Percentiles rank a stretch among this genome's conserved stretches.
Conservation (phyloP, 192 early-diverging fungal genomes). For the Podila horticola region DNA sequence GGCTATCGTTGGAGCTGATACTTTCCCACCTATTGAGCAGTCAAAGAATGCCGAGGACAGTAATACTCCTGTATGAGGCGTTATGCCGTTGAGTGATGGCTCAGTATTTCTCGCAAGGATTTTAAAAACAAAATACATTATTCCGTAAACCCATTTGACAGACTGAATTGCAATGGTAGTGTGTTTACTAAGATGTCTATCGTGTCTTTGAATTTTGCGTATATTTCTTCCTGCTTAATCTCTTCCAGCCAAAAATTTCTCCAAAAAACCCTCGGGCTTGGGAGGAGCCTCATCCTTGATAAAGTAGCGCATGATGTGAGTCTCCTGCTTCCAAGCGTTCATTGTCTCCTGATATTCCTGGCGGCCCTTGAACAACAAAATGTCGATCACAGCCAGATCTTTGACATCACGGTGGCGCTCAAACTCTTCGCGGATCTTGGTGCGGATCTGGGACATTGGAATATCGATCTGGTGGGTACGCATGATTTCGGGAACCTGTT, state of each 20-base stretch:
- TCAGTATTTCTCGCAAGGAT: no score
- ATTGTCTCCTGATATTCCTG: slow-evolving; percentile 90
- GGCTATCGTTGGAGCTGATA: slow-evolving; percentile 20
- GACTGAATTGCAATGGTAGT: not conserved
- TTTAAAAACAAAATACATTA: no score
- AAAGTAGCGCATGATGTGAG: slow-evolving; percentile 91
- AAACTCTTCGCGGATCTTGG: slow-evolving; percentile 91
- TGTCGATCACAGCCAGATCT: slow-evolving; percentile 80
- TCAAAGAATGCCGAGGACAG: not conserved
- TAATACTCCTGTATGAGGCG: no score
- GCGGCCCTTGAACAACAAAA: slow-evolving; percentile 88
- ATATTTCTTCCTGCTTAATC: slow-evolving; percentile 22
- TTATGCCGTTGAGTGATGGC: no score
- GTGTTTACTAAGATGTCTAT: not conserved
- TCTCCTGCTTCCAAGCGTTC: slow-evolving; percentile 93
- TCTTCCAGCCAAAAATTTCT: slow-evolving; percentile 83
- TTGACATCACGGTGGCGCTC: slow-evolving; percentile 84
- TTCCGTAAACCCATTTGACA: no score
- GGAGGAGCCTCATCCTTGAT: slow-evolving; percentile 74
- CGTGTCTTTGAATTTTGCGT: not conserved
- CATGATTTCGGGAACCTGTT: slow-evolving; percentile 80
- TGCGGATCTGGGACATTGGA: slow-evolving; percentile 74
- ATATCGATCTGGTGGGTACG: slow-evolving; percentile 78
- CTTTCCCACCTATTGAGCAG: not conserved
- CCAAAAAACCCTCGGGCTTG: slow-evolving; percentile 78